These are phyloP conservation scores for Pisolithus tinctorius DNA, from an alignment of 768 basidiomycete species.

Conservation along the genomic window DNA sequence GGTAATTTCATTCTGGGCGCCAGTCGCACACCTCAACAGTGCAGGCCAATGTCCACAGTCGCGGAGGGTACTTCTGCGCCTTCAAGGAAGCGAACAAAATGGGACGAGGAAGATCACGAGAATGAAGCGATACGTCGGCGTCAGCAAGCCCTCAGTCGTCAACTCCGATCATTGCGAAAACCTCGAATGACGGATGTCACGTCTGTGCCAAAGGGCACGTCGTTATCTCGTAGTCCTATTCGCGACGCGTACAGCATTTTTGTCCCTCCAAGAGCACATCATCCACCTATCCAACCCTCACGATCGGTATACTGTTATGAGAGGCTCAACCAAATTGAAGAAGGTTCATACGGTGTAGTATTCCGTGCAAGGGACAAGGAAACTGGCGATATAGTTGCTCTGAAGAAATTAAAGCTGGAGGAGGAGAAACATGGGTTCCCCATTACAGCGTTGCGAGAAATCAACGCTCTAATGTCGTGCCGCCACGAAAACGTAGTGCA, in stretches of 20 bases:
- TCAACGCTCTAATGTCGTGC: slow-evolving; percentile 94
- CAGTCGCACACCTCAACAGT: no score
- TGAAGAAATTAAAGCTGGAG: slow-evolving; percentile 97
- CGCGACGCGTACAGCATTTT: slow-evolving; percentile 50
- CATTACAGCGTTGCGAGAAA: slow-evolving; percentile 91
- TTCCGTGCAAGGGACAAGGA: slow-evolving; percentile 94
- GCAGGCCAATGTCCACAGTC: slow-evolving; percentile 16
- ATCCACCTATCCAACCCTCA: slow-evolving; percentile 79
- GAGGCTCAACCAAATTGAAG: slow-evolving; percentile 94
- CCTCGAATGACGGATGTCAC: slow-evolving; percentile 10
- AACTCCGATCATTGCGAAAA: slow-evolving; percentile 35
- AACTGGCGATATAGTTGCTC: slow-evolving; percentile 90
- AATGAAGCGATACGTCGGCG: slow-evolving; percentile 28
- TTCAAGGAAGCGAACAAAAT: slow-evolving; percentile 71
- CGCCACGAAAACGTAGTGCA: slow-evolving; percentile 94
- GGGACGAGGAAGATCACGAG: slow-evolving; percentile 49
- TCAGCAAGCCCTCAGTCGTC: slow-evolving; percentile 47
- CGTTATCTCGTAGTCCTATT: slow-evolving; percentile 9
- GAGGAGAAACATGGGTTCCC: slow-evolving; percentile 99
- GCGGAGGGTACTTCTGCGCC: slow-evolving; percentile 40
- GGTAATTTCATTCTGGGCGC: background rate
- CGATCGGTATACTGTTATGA: slow-evolving; percentile 94
- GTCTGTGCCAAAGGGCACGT: slow-evolving; percentile 9
- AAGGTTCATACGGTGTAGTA: slow-evolving; percentile 96
- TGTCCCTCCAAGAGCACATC: slow-evolving; percentile 67